Evolutionary conservation across 2,329 filamentous ascomycete genomes (phyloP).

Genomic region (Phoma sp.): DNA sequence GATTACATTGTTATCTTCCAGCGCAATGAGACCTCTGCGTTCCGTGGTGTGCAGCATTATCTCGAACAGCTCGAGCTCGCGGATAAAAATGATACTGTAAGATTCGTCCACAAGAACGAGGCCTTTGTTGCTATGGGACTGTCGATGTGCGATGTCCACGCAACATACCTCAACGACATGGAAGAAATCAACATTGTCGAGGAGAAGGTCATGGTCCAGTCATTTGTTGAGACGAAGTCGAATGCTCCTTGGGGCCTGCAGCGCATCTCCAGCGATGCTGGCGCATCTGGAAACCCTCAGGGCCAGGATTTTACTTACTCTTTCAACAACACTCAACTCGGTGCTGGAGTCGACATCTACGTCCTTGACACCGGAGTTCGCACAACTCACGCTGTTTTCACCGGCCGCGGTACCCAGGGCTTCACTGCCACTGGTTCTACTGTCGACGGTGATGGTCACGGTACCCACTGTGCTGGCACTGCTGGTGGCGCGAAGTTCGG

Average conservation of each 20-base stretch:
- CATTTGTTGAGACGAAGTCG: constrained; percentile 32
- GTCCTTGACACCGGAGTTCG: constrained; percentile 58
- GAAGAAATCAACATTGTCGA: constrained; percentile 51
- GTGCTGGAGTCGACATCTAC: constrained; percentile 56
- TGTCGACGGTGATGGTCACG: constrained; percentile 54
- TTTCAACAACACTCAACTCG: constrained; percentile 46
- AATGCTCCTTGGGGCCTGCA: constrained; percentile 56
- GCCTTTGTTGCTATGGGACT: no score
- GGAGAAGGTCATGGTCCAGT: constrained; percentile 45
- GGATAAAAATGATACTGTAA: no score
- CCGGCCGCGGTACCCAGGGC: constrained; percentile 50
- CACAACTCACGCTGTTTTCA: constrained; percentile 53
- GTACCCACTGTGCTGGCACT: constrained; percentile 56
- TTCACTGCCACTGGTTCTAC: constrained; percentile 47
- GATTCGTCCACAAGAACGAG: no score
- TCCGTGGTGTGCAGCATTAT: constrained; percentile 9
- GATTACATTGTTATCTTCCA: constrained; percentile 35
- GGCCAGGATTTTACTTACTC: constrained; percentile 51
- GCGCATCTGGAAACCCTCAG: constrained; percentile 38
- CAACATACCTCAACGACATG: no score
- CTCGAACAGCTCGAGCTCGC: constrained; percentile 27
- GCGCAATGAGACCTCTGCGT: constrained; percentile 24
- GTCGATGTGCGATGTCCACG: no score
- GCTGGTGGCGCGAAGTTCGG: constrained; percentile 53
- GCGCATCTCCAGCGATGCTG: constrained; percentile 49